Percentiles rank a stretch among this genome's conserved stretches.
Conservation (phyloP, 805 yeast species). For the Kuraishia capsulata region DNA sequence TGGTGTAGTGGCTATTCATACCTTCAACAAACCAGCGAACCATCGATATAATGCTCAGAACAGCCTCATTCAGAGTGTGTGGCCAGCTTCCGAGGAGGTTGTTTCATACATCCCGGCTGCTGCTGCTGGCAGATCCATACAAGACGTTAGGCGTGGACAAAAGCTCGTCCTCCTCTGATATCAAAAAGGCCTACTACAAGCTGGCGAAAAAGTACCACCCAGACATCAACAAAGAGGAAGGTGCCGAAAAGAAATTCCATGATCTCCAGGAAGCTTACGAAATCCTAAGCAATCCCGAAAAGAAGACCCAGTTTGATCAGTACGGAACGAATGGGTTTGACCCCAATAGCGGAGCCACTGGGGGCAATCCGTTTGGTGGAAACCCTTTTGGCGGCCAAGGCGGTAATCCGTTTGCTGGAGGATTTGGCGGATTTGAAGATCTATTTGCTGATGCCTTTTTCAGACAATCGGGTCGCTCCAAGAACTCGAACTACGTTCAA, state of each 20-base stretch:
- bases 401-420: constrained; percentile 9
- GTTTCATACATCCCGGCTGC: constrained; percentile 34
- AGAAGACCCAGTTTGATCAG: constrained; percentile 84
- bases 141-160: constrained; percentile 69
- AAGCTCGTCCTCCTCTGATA: constrained; percentile 67
- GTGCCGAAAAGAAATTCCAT: constrained; percentile 84
- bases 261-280: constrained; percentile 93
- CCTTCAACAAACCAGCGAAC: no score
- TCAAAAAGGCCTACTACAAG: constrained; percentile 90
- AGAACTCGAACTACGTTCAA: constrained; percentile 42
- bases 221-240: constrained; percentile 87
- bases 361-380: constrained; percentile 38
- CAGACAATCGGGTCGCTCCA: constrained; percentile 25
- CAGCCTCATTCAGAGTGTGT: no score
- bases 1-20: no score
- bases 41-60: no score
- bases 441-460: constrained; percentile 46
- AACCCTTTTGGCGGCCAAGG: constrained; percentile 21
- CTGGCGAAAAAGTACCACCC: constrained; percentile 94
- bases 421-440: constrained; percentile 37
- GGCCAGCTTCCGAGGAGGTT: constrained; percentile 8
- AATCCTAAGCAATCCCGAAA: constrained; percentile 73
- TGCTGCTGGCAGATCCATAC: constrained; percentile 63
- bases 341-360: constrained; percentile 41
- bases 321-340: constrained; percentile 85